A percentile compares a stretch with the other conserved stretches of the same genome.
These are phyloP conservation scores for Stagonosporopsis tanaceti DNA, from an alignment of 2,329 filamentous ascomycete genomes.

Conservation along the genomic window DNA sequence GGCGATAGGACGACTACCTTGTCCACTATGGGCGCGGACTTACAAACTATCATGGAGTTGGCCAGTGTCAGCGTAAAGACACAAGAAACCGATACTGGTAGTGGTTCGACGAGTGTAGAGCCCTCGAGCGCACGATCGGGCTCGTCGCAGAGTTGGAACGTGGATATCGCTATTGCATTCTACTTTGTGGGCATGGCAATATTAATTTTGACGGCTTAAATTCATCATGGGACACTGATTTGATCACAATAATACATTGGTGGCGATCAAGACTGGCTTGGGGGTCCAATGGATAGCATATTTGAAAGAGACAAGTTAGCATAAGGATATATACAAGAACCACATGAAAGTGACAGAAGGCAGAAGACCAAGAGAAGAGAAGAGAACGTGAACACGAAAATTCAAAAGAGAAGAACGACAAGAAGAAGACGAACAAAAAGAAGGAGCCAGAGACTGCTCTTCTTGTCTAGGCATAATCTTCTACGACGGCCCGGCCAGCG, in stretches of 20 bases:
- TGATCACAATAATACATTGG: too few relatives aligned
- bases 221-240: background rate
- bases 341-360: too few relatives aligned
- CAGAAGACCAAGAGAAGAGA: background rate
- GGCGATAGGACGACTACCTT: slow-evolving; percentile 28
- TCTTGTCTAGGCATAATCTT: slow-evolving; percentile 9
- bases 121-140: slow-evolving; percentile 2
- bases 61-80: slow-evolving; percentile 2
- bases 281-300: background rate
- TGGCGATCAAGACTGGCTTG: background rate
- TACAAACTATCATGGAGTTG: slow-evolving; percentile 2
- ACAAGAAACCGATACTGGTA: background rate
- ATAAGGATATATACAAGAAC: too few relatives aligned
- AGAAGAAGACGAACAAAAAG: background rate
- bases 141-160: background rate
- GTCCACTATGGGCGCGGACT: background rate
- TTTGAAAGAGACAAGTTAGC: background rate
- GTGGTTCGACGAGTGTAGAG: background rate
- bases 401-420: background rate
- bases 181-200: background rate
- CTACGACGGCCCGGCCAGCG: slow-evolving; percentile 24
- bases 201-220: background rate
- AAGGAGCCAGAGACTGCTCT: background rate
- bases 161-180: background rate
- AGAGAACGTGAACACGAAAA: background rate